Base-by-base conservation (phyloP, 108 stramenopile species). In the Cyclotella atomus region DNA sequence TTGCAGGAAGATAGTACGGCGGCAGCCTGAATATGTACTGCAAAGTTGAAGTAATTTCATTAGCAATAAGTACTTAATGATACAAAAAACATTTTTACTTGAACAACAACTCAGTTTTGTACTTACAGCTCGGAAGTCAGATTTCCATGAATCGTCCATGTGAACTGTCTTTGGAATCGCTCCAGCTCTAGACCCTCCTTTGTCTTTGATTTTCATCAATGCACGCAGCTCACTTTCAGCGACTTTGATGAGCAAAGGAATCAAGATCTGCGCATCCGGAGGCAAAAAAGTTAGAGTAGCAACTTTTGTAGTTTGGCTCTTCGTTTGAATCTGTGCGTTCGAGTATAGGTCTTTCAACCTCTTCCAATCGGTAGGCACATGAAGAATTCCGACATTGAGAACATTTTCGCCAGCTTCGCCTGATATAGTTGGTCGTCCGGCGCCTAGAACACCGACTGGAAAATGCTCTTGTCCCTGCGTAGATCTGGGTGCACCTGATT, bases 201-300 rank as follows among this genome's bases (percentile, higher is more conserved):
- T 32, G 32, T 87, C 82, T 54, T 83, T 81, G 44, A 73, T 45
- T 15, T 89, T 91, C 59, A 87, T 89, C 43, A 91, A 34, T n/a
- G 66, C 67, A 15, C 81, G 77, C 59, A 89, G 79, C 46, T 93
- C 92, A 15, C 60, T 71, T 46, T 93, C 90, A 29, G 86, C 90
- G 30, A 87, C 88, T 25, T 79, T 67, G 25, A 93, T 63, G 20
- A 93, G 68, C 62, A 93, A 50, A 28, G 92, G 92, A 10, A 93
- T 63, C 12, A 93, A 68, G 49, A 93, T 79, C 50, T 93, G 92
- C 10, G 92, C 85, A 69, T 93, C 92, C 43, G 92, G 92, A 50
- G 92, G 92, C 19, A 93, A 75, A 6, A 93, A 59, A 32, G 90
- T 91, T 62, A 93, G 34, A n/a, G 92, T 90, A 24, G 87, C 80